Evolutionary conservation across 352 stramenopile species (phyloP).

Genomic region (Phytophthora sojae): DNA sequence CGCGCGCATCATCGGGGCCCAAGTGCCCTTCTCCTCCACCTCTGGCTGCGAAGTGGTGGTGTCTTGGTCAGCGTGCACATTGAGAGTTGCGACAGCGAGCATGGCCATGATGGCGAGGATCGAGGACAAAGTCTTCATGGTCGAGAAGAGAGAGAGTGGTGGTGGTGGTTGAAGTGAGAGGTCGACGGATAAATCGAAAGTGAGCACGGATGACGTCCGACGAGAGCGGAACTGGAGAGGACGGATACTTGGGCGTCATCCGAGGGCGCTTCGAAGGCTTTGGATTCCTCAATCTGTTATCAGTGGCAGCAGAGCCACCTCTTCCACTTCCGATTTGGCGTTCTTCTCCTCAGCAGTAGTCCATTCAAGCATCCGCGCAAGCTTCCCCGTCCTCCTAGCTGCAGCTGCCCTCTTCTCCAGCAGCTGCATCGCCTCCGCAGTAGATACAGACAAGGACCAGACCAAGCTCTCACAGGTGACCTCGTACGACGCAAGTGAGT

Average conservation of each 20-base stretch:
- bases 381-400: background rate
- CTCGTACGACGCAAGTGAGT: background rate
- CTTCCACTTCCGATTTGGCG: too few relatives aligned
- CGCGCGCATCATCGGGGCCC: background rate
- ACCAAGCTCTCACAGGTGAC: background rate
- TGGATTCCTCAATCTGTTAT: background rate
- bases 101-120: slow-evolving; percentile 14
- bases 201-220: background rate
- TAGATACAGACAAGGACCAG: background rate
- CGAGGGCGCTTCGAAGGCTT: background rate
- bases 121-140: slow-evolving; percentile 24
- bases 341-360: too few relatives aligned
- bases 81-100: slow-evolving; percentile 10
- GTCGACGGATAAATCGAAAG: slow-evolving; percentile 11
- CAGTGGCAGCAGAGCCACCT: background rate
- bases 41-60: slow-evolving; percentile 1
- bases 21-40: background rate
- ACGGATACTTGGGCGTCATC: background rate
- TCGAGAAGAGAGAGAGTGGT: too few relatives aligned
- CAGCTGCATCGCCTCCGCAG: background rate
- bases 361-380: background rate
- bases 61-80: slow-evolving; percentile 3
- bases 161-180: too few relatives aligned
- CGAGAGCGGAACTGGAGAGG: background rate
- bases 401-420: background rate